A percentile compares a stretch with the other conserved stretches of the same genome.
Evolutionary conservation across 2,329 filamentous ascomycete species (phyloP).

Genomic region (Ophiostoma triangulosporum): DNA sequence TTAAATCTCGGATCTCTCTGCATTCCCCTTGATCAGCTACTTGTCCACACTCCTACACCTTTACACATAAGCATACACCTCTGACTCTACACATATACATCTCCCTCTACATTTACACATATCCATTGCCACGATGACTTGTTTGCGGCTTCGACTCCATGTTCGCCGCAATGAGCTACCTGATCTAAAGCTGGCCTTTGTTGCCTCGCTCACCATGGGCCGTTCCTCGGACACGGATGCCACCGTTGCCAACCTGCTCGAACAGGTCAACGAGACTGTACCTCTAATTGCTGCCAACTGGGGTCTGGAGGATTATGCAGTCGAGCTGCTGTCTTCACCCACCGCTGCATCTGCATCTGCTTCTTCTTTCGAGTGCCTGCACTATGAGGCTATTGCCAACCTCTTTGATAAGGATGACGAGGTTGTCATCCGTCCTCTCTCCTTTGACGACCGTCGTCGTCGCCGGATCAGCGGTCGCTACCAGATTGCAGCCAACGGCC

Average conservation of each 20-base stretch:
- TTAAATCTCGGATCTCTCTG: neutral
- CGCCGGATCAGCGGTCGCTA: slow-evolving; percentile 62
- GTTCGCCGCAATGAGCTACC: slow-evolving; percentile 64
- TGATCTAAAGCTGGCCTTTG: slow-evolving; percentile 57
- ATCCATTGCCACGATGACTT: neutral
- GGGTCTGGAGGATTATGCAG: slow-evolving; percentile 81
- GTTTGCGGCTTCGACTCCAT: slow-evolving; percentile 52
- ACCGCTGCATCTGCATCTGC: slow-evolving; percentile 19
- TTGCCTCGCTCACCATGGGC: slow-evolving; percentile 30
- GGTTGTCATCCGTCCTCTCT: slow-evolving; percentile 39
- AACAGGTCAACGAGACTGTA: slow-evolving; percentile 64
- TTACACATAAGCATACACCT: too few species aligned
- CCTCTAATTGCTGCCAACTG: slow-evolving; percentile 71
- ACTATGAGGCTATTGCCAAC: slow-evolving; percentile 60
- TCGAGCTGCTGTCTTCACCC: slow-evolving; percentile 61
- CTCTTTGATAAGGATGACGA: slow-evolving; percentile 74
- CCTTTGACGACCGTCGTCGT: slow-evolving; percentile 55
- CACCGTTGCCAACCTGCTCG: slow-evolving; percentile 64
- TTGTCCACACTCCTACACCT: neutral
- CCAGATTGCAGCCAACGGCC: slow-evolving; percentile 68
- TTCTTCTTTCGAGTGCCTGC: slow-evolving; percentile 69
- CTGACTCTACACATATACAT: neutral
- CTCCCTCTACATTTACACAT: neutral
- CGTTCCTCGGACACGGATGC: slow-evolving; percentile 32
- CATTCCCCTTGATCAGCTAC: too few species aligned